phyloP scores from a whole-genome alignment of 2,329 filamentous ascomycete species.

The Botryotinia calthae region DNA sequence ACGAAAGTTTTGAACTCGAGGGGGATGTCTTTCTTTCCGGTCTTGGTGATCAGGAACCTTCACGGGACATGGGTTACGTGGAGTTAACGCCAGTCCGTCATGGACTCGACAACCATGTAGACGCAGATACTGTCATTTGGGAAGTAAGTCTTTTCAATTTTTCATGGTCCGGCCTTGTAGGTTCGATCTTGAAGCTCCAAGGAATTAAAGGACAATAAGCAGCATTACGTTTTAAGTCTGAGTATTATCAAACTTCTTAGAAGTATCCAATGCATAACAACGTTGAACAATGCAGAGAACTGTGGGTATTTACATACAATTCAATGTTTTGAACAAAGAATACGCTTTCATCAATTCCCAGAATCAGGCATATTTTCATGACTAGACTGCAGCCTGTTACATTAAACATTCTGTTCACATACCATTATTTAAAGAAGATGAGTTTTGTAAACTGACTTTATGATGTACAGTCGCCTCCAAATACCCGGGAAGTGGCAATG shows the following conservation, averaged over 20 bases:
- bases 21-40: not conserved
- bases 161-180: not conserved
- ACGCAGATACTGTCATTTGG: not conserved
- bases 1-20: not conserved
- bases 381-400: not conserved
- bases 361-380: not conserved
- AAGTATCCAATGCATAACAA: too few relatives aligned
- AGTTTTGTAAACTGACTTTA: not conserved
- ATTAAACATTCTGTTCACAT: not conserved
- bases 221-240: too few relatives aligned
- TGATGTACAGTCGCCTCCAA: not conserved
- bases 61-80: not conserved
- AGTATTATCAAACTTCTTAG: too few relatives aligned
- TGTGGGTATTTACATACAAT: too few relatives aligned
- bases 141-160: not conserved
- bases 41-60: not conserved
- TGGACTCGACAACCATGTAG: not conserved
- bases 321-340: not conserved
- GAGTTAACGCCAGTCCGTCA: not conserved
- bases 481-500: slow-evolving; percentile 6
- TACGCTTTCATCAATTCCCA: not conserved
- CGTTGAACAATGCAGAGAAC: too few relatives aligned
- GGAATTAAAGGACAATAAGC: too few relatives aligned
- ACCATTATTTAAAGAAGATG: not conserved
- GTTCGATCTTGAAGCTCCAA: too few relatives aligned